Base-by-base conservation (phyloP, 192 early-diverging fungal species). In the Coemansia pectinata region DNA sequence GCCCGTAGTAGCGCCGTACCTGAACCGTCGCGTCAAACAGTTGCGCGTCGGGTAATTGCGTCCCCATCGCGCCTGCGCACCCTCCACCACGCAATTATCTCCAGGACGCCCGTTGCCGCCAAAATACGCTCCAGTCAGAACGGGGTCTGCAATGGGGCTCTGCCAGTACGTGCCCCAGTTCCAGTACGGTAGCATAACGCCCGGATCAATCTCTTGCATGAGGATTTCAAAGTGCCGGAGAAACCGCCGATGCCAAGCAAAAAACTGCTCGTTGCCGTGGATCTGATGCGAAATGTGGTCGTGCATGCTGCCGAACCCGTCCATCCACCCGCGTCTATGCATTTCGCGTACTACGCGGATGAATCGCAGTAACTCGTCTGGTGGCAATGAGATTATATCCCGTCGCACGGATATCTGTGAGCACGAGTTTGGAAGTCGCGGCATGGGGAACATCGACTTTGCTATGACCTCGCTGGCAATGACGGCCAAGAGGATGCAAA, bases 151-250 rank as follows among this genome's bases (percentile, higher is more conserved):
- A 12, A 69, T 60, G 50, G 87, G 86, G 72, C 85, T 74, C 74
- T 81, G 70, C 80, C 79, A 81, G 72, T 77, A 75, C 47, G 69
- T 76, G 33, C 72, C 76, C 90, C 90, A 91, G 80, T 87, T 87
- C 87, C 87, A 89, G 84, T 88, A 91, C 3, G 88, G 90, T 36
- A 91, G 60, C 15, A 85, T 72, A 2, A 83, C 77, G 17, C 65
- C 69, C 17, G 83, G 81, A 50, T 86, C 83, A 12, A 85, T 84
- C 27, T 76, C 67, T 66, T 84, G 83, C 85, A 86, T 74, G 29
- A 76, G 71, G 25, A 66, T 50, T 45, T 86, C 82, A 70, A 86
- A 85, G 67, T 84, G 79, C 14, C 77, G 76, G n/a, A 86, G 45
- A 59, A 82, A 85, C 23, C 71, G 66, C n/a, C 85, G 79, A 64